Base-by-base conservation (phyloP, 768 basidiomycete genomes). In the Paxillus rubicundulus region DNA sequence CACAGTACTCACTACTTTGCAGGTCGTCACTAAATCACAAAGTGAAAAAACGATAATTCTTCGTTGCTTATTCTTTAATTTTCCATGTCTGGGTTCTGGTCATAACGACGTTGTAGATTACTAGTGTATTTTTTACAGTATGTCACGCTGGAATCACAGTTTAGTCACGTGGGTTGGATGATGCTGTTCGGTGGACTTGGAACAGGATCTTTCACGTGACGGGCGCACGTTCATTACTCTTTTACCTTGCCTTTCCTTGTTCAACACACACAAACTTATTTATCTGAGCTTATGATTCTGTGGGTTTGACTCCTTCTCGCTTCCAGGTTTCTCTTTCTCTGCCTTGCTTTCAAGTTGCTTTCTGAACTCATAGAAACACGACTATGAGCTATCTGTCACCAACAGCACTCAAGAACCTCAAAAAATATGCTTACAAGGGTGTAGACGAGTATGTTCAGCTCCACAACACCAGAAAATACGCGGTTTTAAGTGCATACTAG, bases 361-460 rank as follows among this genome's bases (percentile, higher is more conserved):
- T 56, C 41, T 21, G 17, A 18, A 30, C 33, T 18, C 33, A 4
- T 20, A 34, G 46, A 55, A 47, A 34, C 18, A 18, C n/a, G 14
- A 20, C 43, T 34, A 87, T 88, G 86, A 74, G 78, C 45, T 86
- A 87, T 66, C 77, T 92, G 44, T 80, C 87, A 3, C 73, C 73
- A 45, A 67, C 77, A 14, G 84, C 86, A n/a, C 79, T 92, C 20
- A 78, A 81, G 57, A 89, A 89, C 48, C 76, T 94, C 39, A 82
- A 82, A 62, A 82, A 82, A 57, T 93, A 94, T 67, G 72, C 83
- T 50, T 93, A 93, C 66, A 89, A 84, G 60, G 85, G 82, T 18
- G 81, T 89, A 12, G 92, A 94, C 70, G 88, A 89, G 88, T 88
- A 56, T 59, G 82, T 68, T 34, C 55, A 47, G 38, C 24, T 9